A percentile compares a stretch with the other conserved stretches of the same genome.
Evolutionary conservation across 805 yeast genomes (phyloP).

Genomic region (Pichia manshurica): DNA sequence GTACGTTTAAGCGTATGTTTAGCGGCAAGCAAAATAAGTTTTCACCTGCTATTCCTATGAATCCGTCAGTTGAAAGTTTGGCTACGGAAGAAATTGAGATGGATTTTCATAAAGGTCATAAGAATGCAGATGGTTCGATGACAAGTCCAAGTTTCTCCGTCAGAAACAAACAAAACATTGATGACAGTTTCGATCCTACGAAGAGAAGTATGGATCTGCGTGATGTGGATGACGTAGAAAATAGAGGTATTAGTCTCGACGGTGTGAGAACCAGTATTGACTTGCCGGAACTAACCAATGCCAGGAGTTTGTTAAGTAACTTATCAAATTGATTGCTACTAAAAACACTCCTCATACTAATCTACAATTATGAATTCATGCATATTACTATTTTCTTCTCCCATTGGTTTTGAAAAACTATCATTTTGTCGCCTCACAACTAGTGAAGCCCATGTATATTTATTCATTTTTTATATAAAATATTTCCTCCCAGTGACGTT

Average conservation of each 20-base stretch:
- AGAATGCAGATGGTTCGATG: constrained; percentile 27
- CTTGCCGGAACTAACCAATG: constrained; percentile 33
- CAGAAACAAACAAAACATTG: constrained; percentile 13
- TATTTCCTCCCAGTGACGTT: too few species aligned
- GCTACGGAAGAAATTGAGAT: constrained; percentile 49
- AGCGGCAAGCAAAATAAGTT: constrained; percentile 20
- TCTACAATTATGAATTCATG: too few species aligned
- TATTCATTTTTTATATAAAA: background rate
- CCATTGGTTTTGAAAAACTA: background rate
- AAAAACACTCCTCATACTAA: too few species aligned
- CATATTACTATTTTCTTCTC: background rate
- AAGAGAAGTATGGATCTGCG: constrained; percentile 17
- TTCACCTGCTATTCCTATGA: constrained; percentile 30
- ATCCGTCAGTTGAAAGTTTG: constrained; percentile 32
- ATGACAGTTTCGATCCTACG: constrained; percentile 20
- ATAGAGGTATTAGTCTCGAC: constrained; percentile 21
- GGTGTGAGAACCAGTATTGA: constrained; percentile 34
- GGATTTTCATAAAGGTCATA: constrained; percentile 30
- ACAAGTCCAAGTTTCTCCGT: constrained; percentile 28
- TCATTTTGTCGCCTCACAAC: background rate
- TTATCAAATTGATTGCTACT: constrained; percentile 15
- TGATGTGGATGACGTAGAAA: constrained; percentile 17
- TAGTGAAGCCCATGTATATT: background rate
- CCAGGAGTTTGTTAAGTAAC: constrained; percentile 29
- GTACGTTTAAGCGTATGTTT: constrained; percentile 35